These are phyloP conservation scores for Aquilaria agallochum DNA, from an alignment of 441 rosid genomes.

Conservation along the genomic window DNA sequence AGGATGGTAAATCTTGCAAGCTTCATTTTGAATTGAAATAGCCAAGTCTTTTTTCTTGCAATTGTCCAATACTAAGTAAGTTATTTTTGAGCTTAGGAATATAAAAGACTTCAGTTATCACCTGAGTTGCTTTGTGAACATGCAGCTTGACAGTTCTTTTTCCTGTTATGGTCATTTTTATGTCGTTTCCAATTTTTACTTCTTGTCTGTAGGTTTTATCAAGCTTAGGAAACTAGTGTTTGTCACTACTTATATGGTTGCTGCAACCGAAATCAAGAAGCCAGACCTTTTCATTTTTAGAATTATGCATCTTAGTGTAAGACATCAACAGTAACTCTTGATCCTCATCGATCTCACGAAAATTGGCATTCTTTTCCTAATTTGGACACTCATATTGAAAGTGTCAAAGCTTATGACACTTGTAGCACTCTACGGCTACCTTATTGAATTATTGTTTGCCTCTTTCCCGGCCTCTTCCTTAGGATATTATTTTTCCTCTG, in stretches of 20 bases:
- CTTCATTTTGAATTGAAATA: background rate
- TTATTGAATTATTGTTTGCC: background rate
- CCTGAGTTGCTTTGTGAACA: background rate
- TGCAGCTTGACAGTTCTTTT: background rate
- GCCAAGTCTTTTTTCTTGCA: background rate
- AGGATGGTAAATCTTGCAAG: background rate
- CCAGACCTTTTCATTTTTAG: background rate
- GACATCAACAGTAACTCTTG: background rate
- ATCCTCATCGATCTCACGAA: background rate
- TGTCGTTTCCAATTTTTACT: background rate
- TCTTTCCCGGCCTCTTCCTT: background rate
- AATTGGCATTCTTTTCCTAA: background rate
- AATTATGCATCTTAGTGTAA: background rate
- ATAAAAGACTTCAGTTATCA: constrained; percentile 1
- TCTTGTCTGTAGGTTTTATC: background rate
- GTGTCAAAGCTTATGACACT: background rate
- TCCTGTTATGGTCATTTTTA: background rate
- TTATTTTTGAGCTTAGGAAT: background rate
- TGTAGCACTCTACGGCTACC: background rate
- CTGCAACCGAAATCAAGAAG: background rate
- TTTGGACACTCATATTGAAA: background rate
- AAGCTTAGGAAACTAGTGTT: background rate
- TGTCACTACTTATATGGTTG: background rate
- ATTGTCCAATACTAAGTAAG: background rate
- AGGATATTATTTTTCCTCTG: background rate